These are phyloP conservation scores for Suillus spraguei DNA, from an alignment of 768 basidiomycete species.

Conservation along the genomic window DNA sequence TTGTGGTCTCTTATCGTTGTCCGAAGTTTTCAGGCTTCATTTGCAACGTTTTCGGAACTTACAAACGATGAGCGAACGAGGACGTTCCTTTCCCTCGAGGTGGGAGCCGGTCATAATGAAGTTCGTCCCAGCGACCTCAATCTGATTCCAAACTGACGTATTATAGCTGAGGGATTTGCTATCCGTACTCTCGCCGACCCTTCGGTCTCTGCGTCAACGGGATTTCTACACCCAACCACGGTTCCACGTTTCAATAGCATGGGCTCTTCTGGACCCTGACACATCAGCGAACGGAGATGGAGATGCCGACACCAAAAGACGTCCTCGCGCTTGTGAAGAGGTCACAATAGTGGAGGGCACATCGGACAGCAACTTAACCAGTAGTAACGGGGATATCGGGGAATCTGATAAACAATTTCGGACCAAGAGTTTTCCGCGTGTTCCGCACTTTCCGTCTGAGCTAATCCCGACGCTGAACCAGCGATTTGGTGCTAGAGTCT, in stretches of 20 bases:
- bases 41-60: conserved; percentile 69
- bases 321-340: no score
- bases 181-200: conserved; percentile 55
- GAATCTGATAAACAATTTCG: neutral
- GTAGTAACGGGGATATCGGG: neutral
- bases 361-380: neutral
- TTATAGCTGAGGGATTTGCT: conserved; percentile 62
- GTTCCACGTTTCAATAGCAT: conserved; percentile 89
- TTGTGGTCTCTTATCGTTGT: conserved; percentile 13
- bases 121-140: conserved; percentile 41
- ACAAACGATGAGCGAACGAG: conserved; percentile 82
- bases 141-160: conserved; percentile 8
- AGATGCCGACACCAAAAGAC: neutral
- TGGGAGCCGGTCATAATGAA: conserved; percentile 83
- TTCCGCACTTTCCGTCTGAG: conserved; percentile 51
- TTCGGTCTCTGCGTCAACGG: conserved; percentile 68
- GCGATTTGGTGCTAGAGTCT: conserved; percentile 45
- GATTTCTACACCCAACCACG: conserved; percentile 79
- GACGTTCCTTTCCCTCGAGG: conserved; percentile 77
- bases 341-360: neutral
- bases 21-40: conserved; percentile 70
- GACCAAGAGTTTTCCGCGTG: conserved; percentile 41
- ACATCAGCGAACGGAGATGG: neutral
- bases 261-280: conserved; percentile 64
- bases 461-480: conserved; percentile 53